Evolutionary conservation across 768 basidiomycete genomes (phyloP), one percentile per base, ranked within the genome.

Genomic region (Suillus sp.): DNA sequence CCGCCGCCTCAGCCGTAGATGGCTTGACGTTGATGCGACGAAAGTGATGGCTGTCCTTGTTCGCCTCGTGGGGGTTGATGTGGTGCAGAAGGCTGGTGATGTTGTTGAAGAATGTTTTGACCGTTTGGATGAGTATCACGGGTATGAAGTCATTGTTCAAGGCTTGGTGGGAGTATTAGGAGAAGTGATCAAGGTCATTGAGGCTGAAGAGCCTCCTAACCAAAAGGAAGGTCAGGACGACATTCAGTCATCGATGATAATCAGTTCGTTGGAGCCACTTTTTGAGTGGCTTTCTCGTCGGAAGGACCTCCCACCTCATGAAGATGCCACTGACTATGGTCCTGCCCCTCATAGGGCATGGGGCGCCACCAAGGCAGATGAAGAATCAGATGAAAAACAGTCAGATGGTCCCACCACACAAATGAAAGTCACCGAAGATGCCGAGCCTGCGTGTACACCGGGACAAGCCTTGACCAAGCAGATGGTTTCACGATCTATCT

Each of bases 41-140:
- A 90, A 92, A 66, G 95, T 99, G 7, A 81, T 99, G 25, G 84
- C 87, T 16, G 78, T 95, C 32, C 87, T 98, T 72, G 85, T 99
- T 62, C 88, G 91, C 10, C 81, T 99, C 14, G 92, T 96, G 8
- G 96, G 97, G 0, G 81, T 81, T 34, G 90, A 92, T 61, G 87
- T 99, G 37, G 93, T 99, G 0, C 88, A 92, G 53, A 88, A 88
- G 68, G 95, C 97, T 9, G 88, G 90, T 16, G 97, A 98, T 73
- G 88, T 99, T 11, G 95, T 99, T 11, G 96, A 97, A 74, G 96
- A 97, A 74, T 96, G 96, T 65, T 99, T 99, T 68, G 96, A 98
- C 75, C 87, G 95, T 34, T 80, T 99, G 22, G 97, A 99, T 70
- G 95, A 97, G 66, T 99, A 86, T 72, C 96, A 99, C 74, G 96